phyloP scores from a whole-genome alignment of 176 grass and related monocot species.

The Pontederia crassipes region DNA sequence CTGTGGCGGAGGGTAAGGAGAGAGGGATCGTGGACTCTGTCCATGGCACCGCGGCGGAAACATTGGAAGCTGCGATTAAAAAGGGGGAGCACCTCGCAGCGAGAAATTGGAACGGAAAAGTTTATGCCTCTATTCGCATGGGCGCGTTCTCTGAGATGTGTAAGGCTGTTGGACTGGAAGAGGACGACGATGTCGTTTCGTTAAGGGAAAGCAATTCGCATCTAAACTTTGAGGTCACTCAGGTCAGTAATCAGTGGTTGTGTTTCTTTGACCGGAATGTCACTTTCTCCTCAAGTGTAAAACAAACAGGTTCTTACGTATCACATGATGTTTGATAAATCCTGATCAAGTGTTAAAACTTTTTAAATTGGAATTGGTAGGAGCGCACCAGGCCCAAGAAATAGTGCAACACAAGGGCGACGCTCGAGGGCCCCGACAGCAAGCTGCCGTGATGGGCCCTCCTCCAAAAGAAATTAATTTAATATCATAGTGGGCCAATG shows the following conservation, averaged over 20 bases:
- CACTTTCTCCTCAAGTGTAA: too few relatives aligned
- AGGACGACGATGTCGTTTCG: conserved; percentile 1
- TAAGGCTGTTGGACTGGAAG: conserved; percentile 11
- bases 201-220: neutral
- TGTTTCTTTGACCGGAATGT: too few relatives aligned
- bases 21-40: conserved; percentile 48
- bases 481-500: conserved; percentile 35
- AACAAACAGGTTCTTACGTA: too few relatives aligned
- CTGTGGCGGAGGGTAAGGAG: conserved; percentile 29
- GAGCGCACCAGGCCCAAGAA: too few relatives aligned
- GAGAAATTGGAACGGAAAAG: conserved; percentile 31
- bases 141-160: conserved; percentile 23
- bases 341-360: too few relatives aligned
- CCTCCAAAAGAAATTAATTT: conserved; percentile 59
- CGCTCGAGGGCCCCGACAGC: neutral
- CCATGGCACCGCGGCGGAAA: conserved; percentile 20
- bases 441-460: conserved; percentile 16
- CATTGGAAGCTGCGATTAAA: conserved; percentile 21
- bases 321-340: too few relatives aligned
- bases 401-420: too few relatives aligned
- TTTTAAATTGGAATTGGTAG: too few relatives aligned
- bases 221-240: neutral
- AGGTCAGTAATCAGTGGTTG: too few relatives aligned
- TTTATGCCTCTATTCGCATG: conserved; percentile 30
- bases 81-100: conserved; percentile 29